Conservation (phyloP, 1,284 basidiomycete genomes). For the Crepidotus sp. region DNA sequence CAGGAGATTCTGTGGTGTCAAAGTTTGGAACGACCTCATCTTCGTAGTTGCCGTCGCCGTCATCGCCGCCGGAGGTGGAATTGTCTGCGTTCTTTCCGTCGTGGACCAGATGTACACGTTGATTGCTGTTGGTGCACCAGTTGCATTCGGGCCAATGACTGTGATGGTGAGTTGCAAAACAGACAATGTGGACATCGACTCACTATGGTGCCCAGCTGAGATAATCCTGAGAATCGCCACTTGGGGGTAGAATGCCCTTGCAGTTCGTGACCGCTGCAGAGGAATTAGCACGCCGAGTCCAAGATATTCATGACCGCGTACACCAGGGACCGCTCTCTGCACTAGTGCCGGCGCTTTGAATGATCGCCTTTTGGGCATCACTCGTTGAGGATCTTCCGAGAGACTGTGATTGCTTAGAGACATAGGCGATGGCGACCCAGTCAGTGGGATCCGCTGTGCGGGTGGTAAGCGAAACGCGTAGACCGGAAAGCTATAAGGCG, state of each 20-base stretch:
- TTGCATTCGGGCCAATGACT: constrained; percentile 52
- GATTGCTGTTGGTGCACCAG: constrained; percentile 29
- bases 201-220: constrained; percentile 52
- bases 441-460: constrained; percentile 27
- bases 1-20: neutral
- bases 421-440: constrained; percentile 30
- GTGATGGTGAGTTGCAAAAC: constrained; percentile 3
- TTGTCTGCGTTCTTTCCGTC: constrained; percentile 10
- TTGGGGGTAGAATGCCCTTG: constrained; percentile 32
- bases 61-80: neutral
- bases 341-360: constrained; percentile 23
- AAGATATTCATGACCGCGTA: constrained; percentile 20
- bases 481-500: neutral
- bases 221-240: constrained; percentile 39
- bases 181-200: constrained; percentile 18
- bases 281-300: neutral
- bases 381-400: constrained; percentile 14
- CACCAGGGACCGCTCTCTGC: constrained; percentile 32
- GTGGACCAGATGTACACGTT: constrained; percentile 20
- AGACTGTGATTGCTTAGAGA: constrained; percentile 19
- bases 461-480: neutral
- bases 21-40: constrained; percentile 2
- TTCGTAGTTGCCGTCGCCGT: constrained; percentile 6
- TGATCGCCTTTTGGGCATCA: constrained; percentile 27
- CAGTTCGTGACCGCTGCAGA: constrained; percentile 30